Percentiles rank a stretch among this genome's conserved stretches.
Conservation (phyloP, 1,139 yeast species). For the Pneumocystis murina region DNA sequence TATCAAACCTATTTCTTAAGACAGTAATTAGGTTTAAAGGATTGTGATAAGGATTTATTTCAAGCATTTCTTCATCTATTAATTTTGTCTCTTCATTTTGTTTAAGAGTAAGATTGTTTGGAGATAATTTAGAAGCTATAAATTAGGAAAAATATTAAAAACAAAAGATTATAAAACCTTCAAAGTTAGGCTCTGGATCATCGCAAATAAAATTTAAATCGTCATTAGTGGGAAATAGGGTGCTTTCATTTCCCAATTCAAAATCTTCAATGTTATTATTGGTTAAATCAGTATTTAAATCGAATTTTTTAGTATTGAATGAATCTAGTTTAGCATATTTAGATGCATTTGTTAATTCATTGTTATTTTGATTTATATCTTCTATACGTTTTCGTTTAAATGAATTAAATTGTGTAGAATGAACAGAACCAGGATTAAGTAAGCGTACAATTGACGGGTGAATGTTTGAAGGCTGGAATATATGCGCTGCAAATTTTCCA, state of each 20-base stretch:
- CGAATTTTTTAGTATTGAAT: background rate
- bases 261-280: background rate
- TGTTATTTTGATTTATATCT: background rate
- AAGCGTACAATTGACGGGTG: background rate
- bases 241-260: background rate
- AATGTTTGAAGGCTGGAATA: background rate
- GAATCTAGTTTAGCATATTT: background rate
- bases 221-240: background rate
- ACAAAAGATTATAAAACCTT: background rate
- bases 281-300: background rate
- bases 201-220: background rate
- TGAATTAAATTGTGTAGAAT: background rate
- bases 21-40: constrained; percentile 2
- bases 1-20: constrained; percentile 10
- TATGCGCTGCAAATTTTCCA: background rate
- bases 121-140: background rate
- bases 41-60: constrained; percentile 3
- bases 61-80: constrained; percentile 3
- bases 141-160: background rate
- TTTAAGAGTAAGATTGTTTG: background rate
- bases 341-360: background rate
- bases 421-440: background rate
- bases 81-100: background rate
- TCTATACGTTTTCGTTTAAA: background rate
- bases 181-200: background rate